Percentiles rank a stretch among this genome's conserved stretches.
Conservation (phyloP, 2,329 filamentous ascomycete species). For the Endoconidiophora polonica region DNA sequence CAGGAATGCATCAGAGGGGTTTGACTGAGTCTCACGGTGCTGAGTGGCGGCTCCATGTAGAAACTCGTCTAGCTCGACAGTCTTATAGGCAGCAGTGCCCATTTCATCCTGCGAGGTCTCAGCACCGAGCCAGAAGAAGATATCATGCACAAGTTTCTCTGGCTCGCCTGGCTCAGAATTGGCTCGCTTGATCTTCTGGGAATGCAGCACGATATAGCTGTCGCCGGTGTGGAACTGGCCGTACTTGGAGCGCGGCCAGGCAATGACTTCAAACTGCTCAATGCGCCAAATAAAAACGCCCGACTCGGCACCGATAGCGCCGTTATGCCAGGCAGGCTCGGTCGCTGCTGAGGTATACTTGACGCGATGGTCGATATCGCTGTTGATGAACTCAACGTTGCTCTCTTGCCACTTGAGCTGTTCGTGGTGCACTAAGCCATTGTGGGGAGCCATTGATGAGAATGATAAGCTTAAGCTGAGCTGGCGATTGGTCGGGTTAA, state of each 20-base stretch:
- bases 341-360: constrained; percentile 49
- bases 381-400: constrained; percentile 49
- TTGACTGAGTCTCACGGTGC: constrained; percentile 45
- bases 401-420: constrained; percentile 52
- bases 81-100: constrained; percentile 53
- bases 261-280: constrained; percentile 47
- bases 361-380: constrained; percentile 47
- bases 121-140: constrained; percentile 54
- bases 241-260: constrained; percentile 38
- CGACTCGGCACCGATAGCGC: constrained; percentile 31
- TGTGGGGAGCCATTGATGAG: constrained; percentile 37
- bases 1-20: constrained; percentile 43
- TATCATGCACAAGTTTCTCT: constrained; percentile 40
- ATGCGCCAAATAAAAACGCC: constrained; percentile 50
- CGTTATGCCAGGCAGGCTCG: constrained; percentile 52
- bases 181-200: constrained; percentile 30
- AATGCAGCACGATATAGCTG: constrained; percentile 49
- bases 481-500: too few relatives aligned
- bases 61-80: constrained; percentile 53
- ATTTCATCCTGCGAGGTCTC: constrained; percentile 53
- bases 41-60: constrained; percentile 44
- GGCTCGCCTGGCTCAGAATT: constrained; percentile 19
- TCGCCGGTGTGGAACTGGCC: constrained; percentile 52
- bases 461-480: background rate
- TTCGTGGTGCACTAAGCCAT: constrained; percentile 44